Conservation (phyloP, 1,284 basidiomycete genomes). For the Microbotryum violaceum region DNA sequence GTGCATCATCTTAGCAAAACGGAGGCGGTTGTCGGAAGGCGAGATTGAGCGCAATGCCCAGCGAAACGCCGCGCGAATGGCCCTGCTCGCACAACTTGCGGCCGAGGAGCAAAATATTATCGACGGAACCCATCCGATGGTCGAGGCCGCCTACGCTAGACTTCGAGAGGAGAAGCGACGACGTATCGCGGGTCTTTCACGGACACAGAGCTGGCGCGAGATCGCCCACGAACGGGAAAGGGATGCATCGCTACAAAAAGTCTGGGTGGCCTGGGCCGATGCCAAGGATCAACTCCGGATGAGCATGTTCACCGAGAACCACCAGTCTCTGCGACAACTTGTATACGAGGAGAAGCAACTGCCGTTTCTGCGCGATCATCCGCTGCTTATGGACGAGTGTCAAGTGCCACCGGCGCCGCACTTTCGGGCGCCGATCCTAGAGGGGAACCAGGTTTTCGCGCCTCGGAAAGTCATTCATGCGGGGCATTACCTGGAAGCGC, state of each 20-base stretch:
- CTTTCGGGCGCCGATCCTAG: slow-evolving; percentile 17
- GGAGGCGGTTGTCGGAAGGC: slow-evolving; percentile 11
- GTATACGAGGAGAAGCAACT: slow-evolving; percentile 18
- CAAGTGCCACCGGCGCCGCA: slow-evolving; percentile 16
- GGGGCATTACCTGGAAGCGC: slow-evolving; percentile 21
- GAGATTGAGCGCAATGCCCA: slow-evolving; percentile 1
- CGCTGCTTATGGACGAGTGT: slow-evolving; percentile 19
- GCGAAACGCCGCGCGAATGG: slow-evolving; percentile 3
- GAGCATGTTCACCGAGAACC: slow-evolving; percentile 20
- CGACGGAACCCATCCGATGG: slow-evolving; percentile 18
- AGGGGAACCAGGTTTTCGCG: slow-evolving; percentile 4
- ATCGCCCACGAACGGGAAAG: slow-evolving; percentile 7
- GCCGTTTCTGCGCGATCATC: slow-evolving; percentile 26
- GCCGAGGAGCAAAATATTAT: slow-evolving; percentile 8
- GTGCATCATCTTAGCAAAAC: slow-evolving; percentile 11
- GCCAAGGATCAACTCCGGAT: slow-evolving; percentile 14
- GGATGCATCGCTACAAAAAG: slow-evolving; percentile 1
- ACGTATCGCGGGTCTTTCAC: not conserved
- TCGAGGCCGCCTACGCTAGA: slow-evolving; percentile 3
- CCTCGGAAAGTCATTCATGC: slow-evolving; percentile 12
- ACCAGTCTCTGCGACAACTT: slow-evolving; percentile 13
- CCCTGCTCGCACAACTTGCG: slow-evolving; percentile 19
- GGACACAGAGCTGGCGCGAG: too few relatives aligned
- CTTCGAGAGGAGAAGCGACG: slow-evolving; percentile 14
- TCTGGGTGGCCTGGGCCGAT: slow-evolving; percentile 22